Base-by-base conservation (phyloP, 78 protist genomes). In the Speleostelium caveatum region DNA sequence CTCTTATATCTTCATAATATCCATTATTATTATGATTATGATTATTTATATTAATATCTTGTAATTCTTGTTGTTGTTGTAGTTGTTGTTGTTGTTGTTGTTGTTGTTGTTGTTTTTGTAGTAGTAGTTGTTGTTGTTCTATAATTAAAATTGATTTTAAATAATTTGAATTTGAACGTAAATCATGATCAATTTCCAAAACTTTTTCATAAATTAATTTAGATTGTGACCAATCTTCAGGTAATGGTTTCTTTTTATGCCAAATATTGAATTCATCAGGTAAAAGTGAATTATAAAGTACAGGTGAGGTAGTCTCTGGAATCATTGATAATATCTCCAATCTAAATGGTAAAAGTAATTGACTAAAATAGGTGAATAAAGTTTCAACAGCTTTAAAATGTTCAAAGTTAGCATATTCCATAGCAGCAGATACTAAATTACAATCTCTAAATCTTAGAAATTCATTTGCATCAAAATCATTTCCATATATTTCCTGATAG, bases 401-500 rank as follows among this genome's bases (percentile, higher is more conserved):
- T 59, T 83, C 91, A 26, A 71, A 67, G 67, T 36, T 83, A 26
- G 91, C 91, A 41, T 59, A 83, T n/a, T 83, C 91, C 91, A 83
- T 83, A 6, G 91, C 91, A 28, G 72, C 79, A 7, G 65, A 83
- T 1, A 69, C 62, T 24, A 83, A 36, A 26, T 63, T 68, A 53
- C 91, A 83, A 49, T 74, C 79, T 59, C 91, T 53, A 42, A 83
- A 83, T 59, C 79, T 58, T 3, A 83, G 41, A 58, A 69, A 83
- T 22, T 83, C 91, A 21, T 30, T n/a, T 12, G 91, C 91, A 69
- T 83, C 79, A 51, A 59, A 83, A 28, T 69, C 67, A 28, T 55
- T 83, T 21, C 75, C 78, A 71, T 83, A 83, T 8, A 83, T 83
- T 21, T 83, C 91, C 36, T 83, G 75, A 60, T 83, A 83, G 0